Conservation (phyloP, 306 rosid species). For the Acacia confusa region DNA sequence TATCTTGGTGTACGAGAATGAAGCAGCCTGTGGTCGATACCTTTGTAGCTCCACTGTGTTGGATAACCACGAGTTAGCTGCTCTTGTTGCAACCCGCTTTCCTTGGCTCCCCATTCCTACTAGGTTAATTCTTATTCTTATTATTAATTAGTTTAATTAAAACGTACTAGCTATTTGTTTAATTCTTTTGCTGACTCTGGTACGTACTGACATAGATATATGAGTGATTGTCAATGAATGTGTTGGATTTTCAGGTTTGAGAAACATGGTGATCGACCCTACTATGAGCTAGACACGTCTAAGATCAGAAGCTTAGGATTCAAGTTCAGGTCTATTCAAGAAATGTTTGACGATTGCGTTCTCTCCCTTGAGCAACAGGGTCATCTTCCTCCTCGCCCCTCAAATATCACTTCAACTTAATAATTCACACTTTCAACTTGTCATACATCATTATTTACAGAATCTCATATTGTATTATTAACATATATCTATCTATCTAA, state of each 20-base stretch:
- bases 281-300: not conserved
- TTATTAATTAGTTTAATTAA: no score
- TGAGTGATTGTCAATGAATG: not conserved
- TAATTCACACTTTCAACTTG: not conserved
- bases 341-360: slow-evolving; percentile 72
- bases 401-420: not conserved
- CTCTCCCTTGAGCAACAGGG: slow-evolving; percentile 59
- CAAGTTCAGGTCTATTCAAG: not conserved
- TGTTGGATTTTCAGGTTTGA: slow-evolving; percentile 52
- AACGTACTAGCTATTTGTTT: not conserved
- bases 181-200: not conserved
- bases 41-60: slow-evolving; percentile 54
- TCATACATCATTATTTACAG: not conserved
- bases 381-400: slow-evolving; percentile 31
- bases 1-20: slow-evolving; percentile 61
- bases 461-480: not conserved
- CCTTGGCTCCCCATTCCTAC: slow-evolving; percentile 66
- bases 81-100: slow-evolving; percentile 51
- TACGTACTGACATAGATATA: not conserved
- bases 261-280: slow-evolving; percentile 33
- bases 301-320: not conserved
- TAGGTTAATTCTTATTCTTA: slow-evolving; percentile 41
- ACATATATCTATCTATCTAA: not conserved
- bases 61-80: slow-evolving; percentile 38
- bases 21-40: slow-evolving; percentile 62